Conservation (phyloP, 345 rosid genomes). For the Syzygium aqueum region DNA sequence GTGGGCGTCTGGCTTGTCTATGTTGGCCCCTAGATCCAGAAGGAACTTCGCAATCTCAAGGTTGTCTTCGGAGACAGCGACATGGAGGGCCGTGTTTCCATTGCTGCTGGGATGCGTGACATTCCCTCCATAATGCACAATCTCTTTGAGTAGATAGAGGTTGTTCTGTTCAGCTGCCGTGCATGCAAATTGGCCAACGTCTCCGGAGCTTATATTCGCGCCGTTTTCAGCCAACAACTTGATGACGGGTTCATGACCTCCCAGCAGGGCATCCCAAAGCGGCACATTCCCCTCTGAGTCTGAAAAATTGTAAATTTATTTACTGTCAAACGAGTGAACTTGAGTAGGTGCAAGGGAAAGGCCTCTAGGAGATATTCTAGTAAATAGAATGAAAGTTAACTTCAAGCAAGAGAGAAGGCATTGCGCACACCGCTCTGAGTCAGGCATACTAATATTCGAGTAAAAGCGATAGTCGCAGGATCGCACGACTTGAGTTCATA, state of each 20-base stretch:
- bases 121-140: slow-evolving; percentile 41
- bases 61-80: slow-evolving; percentile 73
- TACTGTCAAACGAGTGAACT: not conserved
- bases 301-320: slow-evolving; percentile 12
- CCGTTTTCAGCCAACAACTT: slow-evolving; percentile 41
- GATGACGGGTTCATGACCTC: slow-evolving; percentile 40
- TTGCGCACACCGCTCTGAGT: not conserved
- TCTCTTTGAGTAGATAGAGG: slow-evolving; percentile 50
- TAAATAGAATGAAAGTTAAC: not conserved
- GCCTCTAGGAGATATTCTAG: not conserved
- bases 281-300: slow-evolving; percentile 69
- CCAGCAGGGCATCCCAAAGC: slow-evolving; percentile 75
- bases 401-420: not conserved
- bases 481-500: not conserved
- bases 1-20: slow-evolving; percentile 47
- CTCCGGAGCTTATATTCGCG: slow-evolving; percentile 40
- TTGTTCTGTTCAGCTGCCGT: slow-evolving; percentile 62
- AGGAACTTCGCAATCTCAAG: slow-evolving; percentile 59
- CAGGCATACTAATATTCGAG: not conserved
- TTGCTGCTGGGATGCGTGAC: slow-evolving; percentile 35
- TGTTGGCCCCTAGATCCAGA: slow-evolving; percentile 52
- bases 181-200: slow-evolving; percentile 70
- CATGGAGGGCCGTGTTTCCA: slow-evolving; percentile 72
- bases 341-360: not conserved
- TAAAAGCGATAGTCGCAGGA: not conserved